Conservation (phyloP, 805 yeast genomes). For the Lachancea kluyveri region DNA sequence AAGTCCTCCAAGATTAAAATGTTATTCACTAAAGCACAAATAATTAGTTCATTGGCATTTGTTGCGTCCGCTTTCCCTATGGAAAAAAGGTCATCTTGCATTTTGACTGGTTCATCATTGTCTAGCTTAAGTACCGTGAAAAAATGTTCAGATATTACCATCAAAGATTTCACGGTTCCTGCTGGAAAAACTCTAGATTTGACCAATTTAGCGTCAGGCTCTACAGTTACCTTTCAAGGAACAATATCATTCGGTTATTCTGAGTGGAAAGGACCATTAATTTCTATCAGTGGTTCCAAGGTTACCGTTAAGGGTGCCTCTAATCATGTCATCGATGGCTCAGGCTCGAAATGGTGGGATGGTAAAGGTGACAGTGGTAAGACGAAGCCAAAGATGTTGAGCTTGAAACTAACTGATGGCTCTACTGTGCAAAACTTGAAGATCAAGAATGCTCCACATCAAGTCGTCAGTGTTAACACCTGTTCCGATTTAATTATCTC, state of each 20-base stretch:
- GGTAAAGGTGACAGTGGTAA: constrained; percentile 14
- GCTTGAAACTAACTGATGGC: constrained; percentile 7
- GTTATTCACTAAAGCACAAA: not conserved
- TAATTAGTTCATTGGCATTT: not conserved
- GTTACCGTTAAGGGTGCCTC: constrained; percentile 13
- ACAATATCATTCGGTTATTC: constrained; percentile 12
- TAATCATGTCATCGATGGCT: constrained; percentile 13
- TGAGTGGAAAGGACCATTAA: constrained; percentile 16
- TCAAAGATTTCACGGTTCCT: constrained; percentile 13
- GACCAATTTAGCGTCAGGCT: constrained; percentile 8
- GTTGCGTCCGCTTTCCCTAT: constrained; percentile 2
- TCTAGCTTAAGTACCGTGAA: constrained; percentile 4
- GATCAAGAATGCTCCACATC: constrained; percentile 12
- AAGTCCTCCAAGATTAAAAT: too few species aligned
- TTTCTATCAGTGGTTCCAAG: constrained; percentile 10
- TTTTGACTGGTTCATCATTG: constrained; percentile 1
- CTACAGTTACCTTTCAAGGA: constrained; percentile 15
- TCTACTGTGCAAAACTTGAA: constrained; percentile 10
- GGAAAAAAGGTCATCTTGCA: constrained; percentile 4
- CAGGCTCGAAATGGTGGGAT: constrained; percentile 16
- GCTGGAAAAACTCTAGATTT: constrained; percentile 15
- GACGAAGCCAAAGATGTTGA: constrained; percentile 13
- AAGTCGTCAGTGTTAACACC: constrained; percentile 8
- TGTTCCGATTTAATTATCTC: constrained; percentile 7
- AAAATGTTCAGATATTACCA: constrained; percentile 8